Percentiles rank a stretch among this genome's conserved stretches.
phyloP scores from a whole-genome alignment of 2,329 filamentous ascomycete genomes.

The Trichoderma pleuroti region DNA sequence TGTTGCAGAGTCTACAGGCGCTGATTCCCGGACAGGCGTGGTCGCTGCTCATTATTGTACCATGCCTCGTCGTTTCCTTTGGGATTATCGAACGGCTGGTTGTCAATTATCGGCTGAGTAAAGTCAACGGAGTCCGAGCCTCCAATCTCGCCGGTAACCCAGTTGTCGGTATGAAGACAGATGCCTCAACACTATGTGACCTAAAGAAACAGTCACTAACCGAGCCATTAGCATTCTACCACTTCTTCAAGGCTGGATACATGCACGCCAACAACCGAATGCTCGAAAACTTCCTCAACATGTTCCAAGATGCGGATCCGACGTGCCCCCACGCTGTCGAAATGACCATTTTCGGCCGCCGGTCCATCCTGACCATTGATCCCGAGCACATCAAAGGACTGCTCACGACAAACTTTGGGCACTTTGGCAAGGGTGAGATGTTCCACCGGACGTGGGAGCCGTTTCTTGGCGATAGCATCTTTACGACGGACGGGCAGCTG shows the following conservation, averaged over 20 bases:
- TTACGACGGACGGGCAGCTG: conserved; percentile 71
- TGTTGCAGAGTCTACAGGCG: not conserved
- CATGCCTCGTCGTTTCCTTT: not conserved
- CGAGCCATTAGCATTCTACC: not conserved
- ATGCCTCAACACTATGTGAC: not conserved
- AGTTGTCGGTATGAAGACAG: not conserved
- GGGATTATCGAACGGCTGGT: not conserved
- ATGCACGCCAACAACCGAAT: conserved; percentile 24
- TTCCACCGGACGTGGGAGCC: conserved; percentile 74
- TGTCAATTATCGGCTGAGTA: conserved; percentile 1
- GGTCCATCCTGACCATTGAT: conserved; percentile 74
- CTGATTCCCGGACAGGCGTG: not conserved
- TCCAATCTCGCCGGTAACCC: conserved; percentile 3
- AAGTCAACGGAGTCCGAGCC: conserved; percentile 8
- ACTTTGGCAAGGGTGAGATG: conserved; percentile 75
- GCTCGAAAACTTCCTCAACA: conserved; percentile 18
- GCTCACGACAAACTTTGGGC: conserved; percentile 77
- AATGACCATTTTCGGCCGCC: conserved; percentile 48
- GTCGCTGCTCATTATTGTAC: not conserved
- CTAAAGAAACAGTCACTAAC: not conserved
- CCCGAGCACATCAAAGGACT: conserved; percentile 90
- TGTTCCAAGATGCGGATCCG: conserved; percentile 16
- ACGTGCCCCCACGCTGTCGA: conserved; percentile 42
- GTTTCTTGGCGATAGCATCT: conserved; percentile 73
- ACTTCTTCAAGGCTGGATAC: conserved; percentile 25